These are phyloP conservation scores for Auricularia cornea DNA, from an alignment of 768 basidiomycete species.

Conservation along the genomic window DNA sequence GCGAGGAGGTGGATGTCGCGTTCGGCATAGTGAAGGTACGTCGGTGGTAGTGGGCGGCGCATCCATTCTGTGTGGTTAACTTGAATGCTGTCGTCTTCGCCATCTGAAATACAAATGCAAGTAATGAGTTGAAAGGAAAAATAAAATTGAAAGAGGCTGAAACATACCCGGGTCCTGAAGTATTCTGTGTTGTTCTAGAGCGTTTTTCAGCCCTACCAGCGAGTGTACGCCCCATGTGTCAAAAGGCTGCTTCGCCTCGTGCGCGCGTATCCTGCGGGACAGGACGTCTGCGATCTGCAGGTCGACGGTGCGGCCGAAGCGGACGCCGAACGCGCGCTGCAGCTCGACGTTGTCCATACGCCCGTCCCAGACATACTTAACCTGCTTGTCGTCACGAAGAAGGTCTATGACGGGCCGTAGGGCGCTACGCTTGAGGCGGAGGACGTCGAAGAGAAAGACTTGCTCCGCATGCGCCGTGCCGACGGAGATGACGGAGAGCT, in stretches of 20 bases:
- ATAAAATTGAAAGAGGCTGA: neutral
- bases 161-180: neutral
- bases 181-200: neutral
- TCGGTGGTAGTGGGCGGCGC: neutral
- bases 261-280: constrained; percentile 13
- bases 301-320: constrained; percentile 27
- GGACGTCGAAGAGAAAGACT: constrained; percentile 31
- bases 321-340: constrained; percentile 18
- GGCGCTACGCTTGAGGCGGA: constrained; percentile 13
- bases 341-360: constrained; percentile 34
- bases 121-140: too few species aligned
- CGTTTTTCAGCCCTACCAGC: neutral
- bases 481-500: constrained; percentile 29
- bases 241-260: neutral
- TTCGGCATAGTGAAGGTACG: neutral
- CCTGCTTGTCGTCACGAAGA: constrained; percentile 20
- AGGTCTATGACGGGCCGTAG: constrained; percentile 21
- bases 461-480: constrained; percentile 23
- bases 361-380: constrained; percentile 37
- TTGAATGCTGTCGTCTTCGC: neutral
- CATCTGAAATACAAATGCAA: neutral
- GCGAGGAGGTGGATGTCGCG: neutral
- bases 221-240: neutral
- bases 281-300: constrained; percentile 34
- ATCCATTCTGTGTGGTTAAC: neutral